Evolutionary conservation across 176 grass and related monocot species (phyloP).

Genomic region (Zea mays): Zm-B73-REFERENCE-NAM-5.0 NC_050098.1:38149001-38149500

Average conservation of each 20-base stretch:
- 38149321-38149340: conserved; percentile 52
- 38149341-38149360: conserved; percentile 49
- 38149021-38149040: conserved; percentile 3
- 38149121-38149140: not conserved
- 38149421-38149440: conserved; percentile 61
- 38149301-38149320: conserved; percentile 61
- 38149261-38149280: conserved; percentile 31
- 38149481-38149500: not conserved
- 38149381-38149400: not conserved
- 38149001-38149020: not conserved
- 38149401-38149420: conserved; percentile 27
- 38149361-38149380: conserved; percentile 44
- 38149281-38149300: conserved; percentile 41
- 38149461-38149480: conserved; percentile 6
- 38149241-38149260: conserved; percentile 45
- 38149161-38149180: conserved; percentile 31
- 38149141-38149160: not conserved
- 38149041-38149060: not conserved
- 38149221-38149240: conserved; percentile 37
- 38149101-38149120: conserved; percentile 22
- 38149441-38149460: conserved; percentile 14
- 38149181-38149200: conserved; percentile 30
- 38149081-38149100: conserved; percentile 22
- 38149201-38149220: conserved; percentile 21
- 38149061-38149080: conserved; percentile 21